A percentile compares a stretch with the other conserved stretches of the same genome.
Conservation (phyloP, 2,329 filamentous ascomycete species). For the Uncinocarpus reesii region DNA sequence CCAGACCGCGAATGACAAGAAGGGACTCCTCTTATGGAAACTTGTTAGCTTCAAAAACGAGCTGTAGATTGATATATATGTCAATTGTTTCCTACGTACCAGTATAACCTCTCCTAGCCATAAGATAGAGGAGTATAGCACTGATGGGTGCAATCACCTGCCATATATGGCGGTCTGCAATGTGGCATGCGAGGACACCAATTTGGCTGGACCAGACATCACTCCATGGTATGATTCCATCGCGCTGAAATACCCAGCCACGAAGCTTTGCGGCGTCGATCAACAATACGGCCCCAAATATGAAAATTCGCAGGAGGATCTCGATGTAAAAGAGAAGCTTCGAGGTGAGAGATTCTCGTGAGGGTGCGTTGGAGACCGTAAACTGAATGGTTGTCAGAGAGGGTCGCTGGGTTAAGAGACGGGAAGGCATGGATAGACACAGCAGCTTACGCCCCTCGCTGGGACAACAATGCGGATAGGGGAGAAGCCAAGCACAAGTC, state of each 20-base stretch:
- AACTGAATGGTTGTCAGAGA: slow-evolving; percentile 87
- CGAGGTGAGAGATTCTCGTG: slow-evolving; percentile 38
- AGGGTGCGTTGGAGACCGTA: slow-evolving; percentile 72
- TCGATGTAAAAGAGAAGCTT: slow-evolving; percentile 36
- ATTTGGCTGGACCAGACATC: slow-evolving; percentile 27
- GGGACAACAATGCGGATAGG: too few relatives aligned
- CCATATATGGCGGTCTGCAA: slow-evolving; percentile 35
- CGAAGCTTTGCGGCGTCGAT: slow-evolving; percentile 29
- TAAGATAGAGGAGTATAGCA: slow-evolving; percentile 34
- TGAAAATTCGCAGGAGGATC: slow-evolving; percentile 36
- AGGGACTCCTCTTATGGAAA: slow-evolving; percentile 64
- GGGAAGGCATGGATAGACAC: slow-evolving; percentile 53
- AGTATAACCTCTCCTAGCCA: slow-evolving; percentile 42
- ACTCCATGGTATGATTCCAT: slow-evolving; percentile 25
- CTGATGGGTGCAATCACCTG: slow-evolving; percentile 33
- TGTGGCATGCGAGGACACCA: slow-evolving; percentile 26
- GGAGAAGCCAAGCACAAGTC: too few relatives aligned
- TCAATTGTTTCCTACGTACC: slow-evolving; percentile 31
- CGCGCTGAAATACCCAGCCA: slow-evolving; percentile 21
- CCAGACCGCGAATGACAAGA: slow-evolving; percentile 76
- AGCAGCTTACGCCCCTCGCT: too few relatives aligned
- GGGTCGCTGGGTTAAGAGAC: slow-evolving; percentile 40
- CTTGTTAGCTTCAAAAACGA: slow-evolving; percentile 38
- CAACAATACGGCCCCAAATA: slow-evolving; percentile 35
- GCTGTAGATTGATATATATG: slow-evolving; percentile 29